Evolutionary conservation across 2,329 filamentous ascomycete species (phyloP).

Genomic region (Trichoderma harzianum): DNA sequence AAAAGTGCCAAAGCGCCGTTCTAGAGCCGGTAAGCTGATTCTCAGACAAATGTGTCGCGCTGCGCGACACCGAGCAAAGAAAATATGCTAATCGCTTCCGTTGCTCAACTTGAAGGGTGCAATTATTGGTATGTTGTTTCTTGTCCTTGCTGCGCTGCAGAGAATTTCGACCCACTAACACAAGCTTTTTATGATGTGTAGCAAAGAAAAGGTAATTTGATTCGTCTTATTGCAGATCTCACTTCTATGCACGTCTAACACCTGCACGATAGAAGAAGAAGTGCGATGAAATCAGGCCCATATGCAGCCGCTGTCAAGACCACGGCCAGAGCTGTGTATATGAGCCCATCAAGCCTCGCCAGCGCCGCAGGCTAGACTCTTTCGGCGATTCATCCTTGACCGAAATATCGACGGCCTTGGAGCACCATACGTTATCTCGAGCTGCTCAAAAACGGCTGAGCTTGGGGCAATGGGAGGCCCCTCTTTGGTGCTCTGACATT

Average conservation of each 20-base stretch:
- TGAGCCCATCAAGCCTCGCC: constrained; percentile 43
- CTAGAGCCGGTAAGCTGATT: constrained; percentile 52
- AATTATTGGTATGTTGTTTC: constrained; percentile 45
- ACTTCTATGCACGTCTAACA: constrained; percentile 18
- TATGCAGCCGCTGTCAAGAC: constrained; percentile 50
- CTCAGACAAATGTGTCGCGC: not conserved
- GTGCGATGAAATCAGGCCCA: constrained; percentile 52
- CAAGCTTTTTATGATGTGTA: constrained; percentile 25
- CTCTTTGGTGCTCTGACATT: constrained; percentile 5
- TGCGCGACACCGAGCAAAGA: not conserved
- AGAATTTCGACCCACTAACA: constrained; percentile 10
- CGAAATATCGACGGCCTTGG: not conserved
- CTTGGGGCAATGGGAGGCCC: constrained; percentile 5
- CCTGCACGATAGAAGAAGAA: constrained; percentile 51
- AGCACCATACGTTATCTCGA: not conserved
- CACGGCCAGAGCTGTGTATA: constrained; percentile 48
- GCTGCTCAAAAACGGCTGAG: not conserved
- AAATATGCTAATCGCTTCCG: not conserved
- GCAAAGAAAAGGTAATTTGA: constrained; percentile 51
- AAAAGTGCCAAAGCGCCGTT: constrained; percentile 58
- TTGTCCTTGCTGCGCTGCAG: not conserved
- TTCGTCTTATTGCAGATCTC: not conserved
- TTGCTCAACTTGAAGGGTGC: constrained; percentile 40
- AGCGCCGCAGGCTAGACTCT: constrained; percentile 35
- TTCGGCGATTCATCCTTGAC: constrained; percentile 2